These are phyloP conservation scores for Mortierella sp. DNA, from an alignment of 371 early-diverging fungal genomes.

Conservation along the genomic window DNA sequence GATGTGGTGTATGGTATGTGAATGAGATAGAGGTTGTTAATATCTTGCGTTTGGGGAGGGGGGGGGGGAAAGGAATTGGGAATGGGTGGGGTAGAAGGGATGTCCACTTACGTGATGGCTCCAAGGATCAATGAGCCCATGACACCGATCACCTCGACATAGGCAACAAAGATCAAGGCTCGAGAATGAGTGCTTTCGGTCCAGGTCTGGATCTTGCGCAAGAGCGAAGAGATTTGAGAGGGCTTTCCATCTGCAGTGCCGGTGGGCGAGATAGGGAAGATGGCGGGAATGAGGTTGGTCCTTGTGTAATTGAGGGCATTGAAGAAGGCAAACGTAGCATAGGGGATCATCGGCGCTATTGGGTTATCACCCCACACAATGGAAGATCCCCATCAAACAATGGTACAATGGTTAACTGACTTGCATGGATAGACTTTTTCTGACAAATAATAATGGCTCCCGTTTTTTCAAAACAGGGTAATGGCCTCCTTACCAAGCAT, in stretches of 20 bases:
- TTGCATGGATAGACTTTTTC: not conserved
- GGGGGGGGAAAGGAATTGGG: no score
- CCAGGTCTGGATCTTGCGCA: slow-evolving; percentile 69
- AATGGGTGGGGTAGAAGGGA: not conserved
- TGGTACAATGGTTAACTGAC: not conserved
- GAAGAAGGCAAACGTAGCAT: slow-evolving; percentile 84
- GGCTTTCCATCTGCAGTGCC: slow-evolving; percentile 26
- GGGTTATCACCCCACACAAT: no score
- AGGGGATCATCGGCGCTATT: slow-evolving; percentile 85
- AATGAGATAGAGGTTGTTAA: no score
- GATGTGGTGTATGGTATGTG: no score
- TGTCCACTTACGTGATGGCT: slow-evolving; percentile 64
- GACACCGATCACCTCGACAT: slow-evolving; percentile 82
- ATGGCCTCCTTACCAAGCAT: slow-evolving; percentile 74
- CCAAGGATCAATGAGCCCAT: slow-evolving; percentile 76
- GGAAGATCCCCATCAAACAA: no score
- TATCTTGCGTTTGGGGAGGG: no score
- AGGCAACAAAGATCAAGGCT: slow-evolving; percentile 81
- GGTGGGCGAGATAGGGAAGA: slow-evolving; percentile 71
- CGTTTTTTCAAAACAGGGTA: not conserved
- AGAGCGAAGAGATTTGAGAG: slow-evolving; percentile 59
- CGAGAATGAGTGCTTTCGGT: slow-evolving; percentile 74
- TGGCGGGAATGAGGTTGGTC: slow-evolving; percentile 75
- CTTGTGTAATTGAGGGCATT: slow-evolving; percentile 84
- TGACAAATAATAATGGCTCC: not conserved